These are phyloP conservation scores for Meyerozyma elateridarum DNA, from an alignment of 1,139 yeast species.

Conservation along the genomic window DNA sequence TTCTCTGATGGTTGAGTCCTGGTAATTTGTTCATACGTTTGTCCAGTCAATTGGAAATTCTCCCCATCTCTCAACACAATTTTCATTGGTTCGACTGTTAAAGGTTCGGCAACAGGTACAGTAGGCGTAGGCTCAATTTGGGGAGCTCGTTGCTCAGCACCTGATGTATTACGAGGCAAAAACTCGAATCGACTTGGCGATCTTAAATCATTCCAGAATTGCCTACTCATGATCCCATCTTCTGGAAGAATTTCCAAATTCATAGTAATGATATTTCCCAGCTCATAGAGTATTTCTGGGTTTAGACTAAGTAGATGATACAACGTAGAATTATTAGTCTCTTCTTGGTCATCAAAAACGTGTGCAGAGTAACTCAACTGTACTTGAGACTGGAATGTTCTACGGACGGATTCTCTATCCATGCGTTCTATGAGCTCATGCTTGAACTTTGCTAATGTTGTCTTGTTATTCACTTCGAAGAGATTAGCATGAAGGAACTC, in stretches of 20 bases:
- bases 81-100: constrained; percentile 21
- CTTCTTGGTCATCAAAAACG: not conserved
- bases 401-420: constrained; percentile 20
- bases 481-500: constrained; percentile 20
- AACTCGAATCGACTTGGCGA: constrained; percentile 22
- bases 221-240: constrained; percentile 25
- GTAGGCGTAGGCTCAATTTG: too few species aligned
- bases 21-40: constrained; percentile 20
- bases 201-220: constrained; percentile 26
- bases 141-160: too few species aligned
- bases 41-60: constrained; percentile 26
- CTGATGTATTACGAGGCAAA: constrained; percentile 15
- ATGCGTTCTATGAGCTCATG: constrained; percentile 19
- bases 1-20: constrained; percentile 5
- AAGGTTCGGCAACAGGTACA: constrained; percentile 7
- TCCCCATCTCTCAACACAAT: constrained; percentile 20
- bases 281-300: constrained; percentile 10
- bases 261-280: constrained; percentile 10
- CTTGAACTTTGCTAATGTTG: constrained; percentile 22
- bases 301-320: constrained; percentile 13
- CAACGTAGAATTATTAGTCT: not conserved
- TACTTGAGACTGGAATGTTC: constrained; percentile 29
- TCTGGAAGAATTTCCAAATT: constrained; percentile 12
- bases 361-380: constrained; percentile 13
- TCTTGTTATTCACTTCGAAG: constrained; percentile 20